Percentiles rank a stretch among this genome's conserved stretches.
Evolutionary conservation across 306 rosid genomes (phyloP).

Genomic region (Alnus rubra): DNA sequence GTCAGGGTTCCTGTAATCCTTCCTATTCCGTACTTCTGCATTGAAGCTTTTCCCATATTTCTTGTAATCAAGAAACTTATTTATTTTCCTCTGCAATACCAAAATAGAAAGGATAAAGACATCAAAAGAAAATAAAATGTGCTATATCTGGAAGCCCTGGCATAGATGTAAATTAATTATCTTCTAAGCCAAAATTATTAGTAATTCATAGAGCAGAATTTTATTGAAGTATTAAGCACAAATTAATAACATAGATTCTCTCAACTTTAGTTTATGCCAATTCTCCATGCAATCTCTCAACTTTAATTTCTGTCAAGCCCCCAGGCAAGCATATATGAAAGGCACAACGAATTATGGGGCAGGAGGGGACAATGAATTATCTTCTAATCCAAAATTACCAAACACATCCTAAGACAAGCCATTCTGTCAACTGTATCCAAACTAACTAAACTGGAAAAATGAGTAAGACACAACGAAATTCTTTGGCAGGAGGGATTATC

Average conservation of each 20-base stretch:
- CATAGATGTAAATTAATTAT: constrained; percentile 2
- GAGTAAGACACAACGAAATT: neutral
- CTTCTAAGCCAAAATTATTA: neutral
- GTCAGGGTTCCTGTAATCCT: constrained; percentile 94
- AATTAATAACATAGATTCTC: neutral
- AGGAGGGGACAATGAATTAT: too few relatives aligned
- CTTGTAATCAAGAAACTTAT: constrained; percentile 81
- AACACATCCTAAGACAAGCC: neutral
- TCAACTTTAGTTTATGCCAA: neutral
- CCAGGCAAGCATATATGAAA: neutral
- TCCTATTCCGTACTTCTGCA: constrained; percentile 90
- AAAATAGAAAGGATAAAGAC: constrained; percentile 16
- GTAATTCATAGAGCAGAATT: neutral
- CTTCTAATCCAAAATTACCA: too few relatives aligned
- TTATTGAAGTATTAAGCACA: neutral
- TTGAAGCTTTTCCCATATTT: constrained; percentile 92
- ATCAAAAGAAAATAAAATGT: constrained; percentile 13
- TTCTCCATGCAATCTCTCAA: neutral
- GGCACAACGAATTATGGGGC: too few relatives aligned
- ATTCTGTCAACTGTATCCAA: neutral
- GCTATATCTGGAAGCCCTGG: neutral
- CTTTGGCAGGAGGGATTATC: neutral
- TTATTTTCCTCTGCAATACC: constrained; percentile 74
- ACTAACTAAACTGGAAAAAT: too few relatives aligned
- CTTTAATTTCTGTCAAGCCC: neutral